Conservation (phyloP, 495 filamentous ascomycete species). For the Penicillium silybi region DNA sequence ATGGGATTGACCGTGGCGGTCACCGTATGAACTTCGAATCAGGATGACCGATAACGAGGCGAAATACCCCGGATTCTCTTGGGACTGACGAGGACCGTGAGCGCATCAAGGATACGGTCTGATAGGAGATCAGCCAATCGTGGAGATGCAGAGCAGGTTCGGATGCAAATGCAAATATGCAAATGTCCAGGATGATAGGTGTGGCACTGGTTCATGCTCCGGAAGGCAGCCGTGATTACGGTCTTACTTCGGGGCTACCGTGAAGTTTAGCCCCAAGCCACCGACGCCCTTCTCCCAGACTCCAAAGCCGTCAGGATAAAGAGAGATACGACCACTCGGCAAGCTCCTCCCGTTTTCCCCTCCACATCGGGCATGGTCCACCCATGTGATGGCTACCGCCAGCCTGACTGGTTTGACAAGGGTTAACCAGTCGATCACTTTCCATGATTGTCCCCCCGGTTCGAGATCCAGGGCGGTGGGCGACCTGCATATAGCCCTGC, state of each 20-base stretch:
- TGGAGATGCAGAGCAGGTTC: not conserved
- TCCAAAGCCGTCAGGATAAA: constrained; percentile 15
- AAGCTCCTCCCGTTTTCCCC: constrained; percentile 2
- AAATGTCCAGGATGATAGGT: not conserved
- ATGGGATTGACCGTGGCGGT: not conserved
- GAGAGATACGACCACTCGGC: constrained; percentile 28
- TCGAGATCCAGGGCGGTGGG: constrained; percentile 10
- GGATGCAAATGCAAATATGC: not conserved
- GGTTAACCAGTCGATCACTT: constrained; percentile 1
- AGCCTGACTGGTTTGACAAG: constrained; percentile 19
- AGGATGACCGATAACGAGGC: constrained; percentile 7
- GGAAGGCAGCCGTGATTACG: not conserved
- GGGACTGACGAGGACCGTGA: constrained; percentile 1
- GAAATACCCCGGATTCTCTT: constrained; percentile 8
- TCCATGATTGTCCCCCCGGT: not conserved
- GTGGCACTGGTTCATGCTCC: constrained; percentile 16
- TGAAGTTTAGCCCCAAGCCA: not conserved
- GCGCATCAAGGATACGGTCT: constrained; percentile 1
- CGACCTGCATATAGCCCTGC: constrained; percentile 15
- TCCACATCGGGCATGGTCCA: not conserved
- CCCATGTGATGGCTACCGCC: constrained; percentile 13
- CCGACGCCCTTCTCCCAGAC: no score
- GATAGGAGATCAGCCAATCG: constrained; percentile 27
- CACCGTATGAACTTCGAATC: constrained; percentile 5
- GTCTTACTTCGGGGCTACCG: not conserved